Conservation (phyloP, 1,284 basidiomycete species). For the Butyriboletus appendiculatus region DNA sequence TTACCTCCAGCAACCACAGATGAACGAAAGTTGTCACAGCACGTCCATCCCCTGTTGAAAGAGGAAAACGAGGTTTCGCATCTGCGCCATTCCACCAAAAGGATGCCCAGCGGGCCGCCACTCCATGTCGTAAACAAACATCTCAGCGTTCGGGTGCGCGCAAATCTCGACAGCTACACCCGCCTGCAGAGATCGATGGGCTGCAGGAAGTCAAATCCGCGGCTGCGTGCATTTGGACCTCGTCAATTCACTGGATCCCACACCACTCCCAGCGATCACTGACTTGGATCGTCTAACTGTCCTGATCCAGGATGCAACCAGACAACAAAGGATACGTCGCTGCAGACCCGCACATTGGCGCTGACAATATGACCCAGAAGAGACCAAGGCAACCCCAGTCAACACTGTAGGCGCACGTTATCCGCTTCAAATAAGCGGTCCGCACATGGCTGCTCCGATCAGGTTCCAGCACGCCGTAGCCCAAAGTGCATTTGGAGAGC, state of each 20-base stretch:
- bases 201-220: slow-evolving; percentile 6
- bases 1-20: neutral
- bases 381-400: slow-evolving; percentile 3
- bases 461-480: neutral
- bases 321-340: slow-evolving; percentile 12
- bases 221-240: slow-evolving; percentile 18
- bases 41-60: slow-evolving; percentile 7
- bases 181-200: slow-evolving; percentile 6
- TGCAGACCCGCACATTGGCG: neutral
- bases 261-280: neutral
- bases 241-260: neutral
- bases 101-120: neutral
- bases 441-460: neutral
- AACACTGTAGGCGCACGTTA: slow-evolving; percentile 10
- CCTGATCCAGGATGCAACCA: slow-evolving; percentile 10
- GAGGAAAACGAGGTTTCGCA: neutral
- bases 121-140: slow-evolving; percentile 12
- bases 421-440: neutral
- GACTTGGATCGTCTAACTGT: neutral
- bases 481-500: slow-evolving; percentile 2
- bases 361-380: neutral
- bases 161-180: slow-evolving; percentile 3
- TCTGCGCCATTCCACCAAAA: slow-evolving; percentile 11
- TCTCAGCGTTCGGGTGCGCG: slow-evolving; percentile 16
- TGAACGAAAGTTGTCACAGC: neutral